Base-by-base conservation (phyloP, 176 grass and related monocot species). In the Oryza australiensis region DNA sequence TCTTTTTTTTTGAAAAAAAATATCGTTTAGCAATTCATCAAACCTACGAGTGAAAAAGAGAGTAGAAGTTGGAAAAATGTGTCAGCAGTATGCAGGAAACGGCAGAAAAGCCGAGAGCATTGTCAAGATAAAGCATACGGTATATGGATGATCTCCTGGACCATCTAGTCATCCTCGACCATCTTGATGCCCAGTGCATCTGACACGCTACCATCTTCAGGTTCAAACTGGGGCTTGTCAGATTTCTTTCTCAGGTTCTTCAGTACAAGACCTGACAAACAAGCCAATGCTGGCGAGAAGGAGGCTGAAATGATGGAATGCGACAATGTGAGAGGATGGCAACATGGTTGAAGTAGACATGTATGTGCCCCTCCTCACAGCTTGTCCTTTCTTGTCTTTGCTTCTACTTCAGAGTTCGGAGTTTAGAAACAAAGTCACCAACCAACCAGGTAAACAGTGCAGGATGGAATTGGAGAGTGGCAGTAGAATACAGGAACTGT, bases 101-200 rank as follows among this genome's bases (percentile, higher is more conserved):
- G 33, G 3, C 33, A 5, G 33, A 34, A 34, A 34, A 34, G 3
- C 33, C 4, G 5, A 34, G 33, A 3, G 3, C 33, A 34, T 32
- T 68, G 6, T 10, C 27, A 48, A 43, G 51, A 43, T 26, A 70
- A 13, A 78, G n/a, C 35, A 30, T 13, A 71, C 5, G 57, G 57
- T 37, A 32, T 53, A 37, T 22, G 10, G 15, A 29, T 68, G 4
- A 7, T 29, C 18, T 20, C 20, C 82, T 81, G 72, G 82, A 85
- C 84, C 16, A 66, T 29, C 29, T 29, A 1, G 70, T 89, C 87
- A 76, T 85, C 82, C 42, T 89, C 77, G 12, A 81, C 53, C 82
- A 89, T 89, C 82, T 81, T 89, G 71, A 89, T 85, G 15, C 77
- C 41, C 41, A 89, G 82, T 20, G 87, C 87, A 71, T 89, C 87